Conservation (phyloP, 176 grass and related monocot species). For the sorghum (Sorghum bicolor) region DNA sequence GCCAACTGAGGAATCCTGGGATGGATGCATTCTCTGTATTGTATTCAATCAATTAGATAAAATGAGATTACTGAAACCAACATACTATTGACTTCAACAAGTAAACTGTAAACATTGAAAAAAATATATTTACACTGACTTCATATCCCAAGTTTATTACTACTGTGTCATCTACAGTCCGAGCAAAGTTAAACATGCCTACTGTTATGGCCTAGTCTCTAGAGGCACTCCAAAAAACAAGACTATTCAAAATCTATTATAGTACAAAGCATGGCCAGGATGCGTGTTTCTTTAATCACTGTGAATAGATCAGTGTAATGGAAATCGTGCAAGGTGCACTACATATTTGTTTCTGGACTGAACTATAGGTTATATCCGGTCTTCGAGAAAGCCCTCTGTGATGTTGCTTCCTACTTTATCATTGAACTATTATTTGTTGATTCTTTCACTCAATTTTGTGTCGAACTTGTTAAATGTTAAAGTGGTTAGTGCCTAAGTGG, state of each 20-base stretch:
- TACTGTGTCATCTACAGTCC: not conserved
- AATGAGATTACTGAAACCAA: not conserved
- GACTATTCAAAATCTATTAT: not conserved
- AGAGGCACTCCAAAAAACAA: not conserved
- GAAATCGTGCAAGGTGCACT: not conserved
- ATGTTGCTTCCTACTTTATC: conserved; percentile 2
- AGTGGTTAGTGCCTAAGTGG: not conserved
- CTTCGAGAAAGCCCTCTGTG: not conserved
- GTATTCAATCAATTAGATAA: conserved; percentile 5
- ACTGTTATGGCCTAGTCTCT: not conserved
- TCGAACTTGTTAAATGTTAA: not conserved
- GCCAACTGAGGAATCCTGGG: conserved; percentile 71
- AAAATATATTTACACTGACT: not conserved
- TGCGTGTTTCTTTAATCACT: not conserved
- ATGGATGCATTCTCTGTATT: conserved; percentile 71
- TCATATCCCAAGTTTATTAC: conserved; percentile 1
- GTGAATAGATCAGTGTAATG: not conserved
- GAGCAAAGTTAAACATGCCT: no score
- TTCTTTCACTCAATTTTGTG: not conserved
- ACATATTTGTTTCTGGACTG: not conserved
- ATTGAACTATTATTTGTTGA: not conserved
- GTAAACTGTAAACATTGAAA: not conserved
- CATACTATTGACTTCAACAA: not conserved
- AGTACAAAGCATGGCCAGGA: not conserved
- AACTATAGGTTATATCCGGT: not conserved